phyloP scores from a whole-genome alignment of 1,284 basidiomycete genomes.

The Ganoderma multipileum region DNA sequence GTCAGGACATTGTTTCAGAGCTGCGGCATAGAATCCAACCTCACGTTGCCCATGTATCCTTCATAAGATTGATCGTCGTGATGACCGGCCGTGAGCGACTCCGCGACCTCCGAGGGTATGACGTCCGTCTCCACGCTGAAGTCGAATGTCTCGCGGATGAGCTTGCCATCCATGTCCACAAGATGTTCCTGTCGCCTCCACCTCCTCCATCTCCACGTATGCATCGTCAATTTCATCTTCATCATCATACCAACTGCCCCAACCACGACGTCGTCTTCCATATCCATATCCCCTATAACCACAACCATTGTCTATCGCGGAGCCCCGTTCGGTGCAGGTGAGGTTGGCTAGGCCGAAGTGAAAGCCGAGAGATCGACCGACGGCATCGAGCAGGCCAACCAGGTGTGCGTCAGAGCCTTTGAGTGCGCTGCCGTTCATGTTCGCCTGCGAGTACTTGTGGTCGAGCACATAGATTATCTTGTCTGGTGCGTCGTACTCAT shows the following conservation, averaged over 20 bases:
- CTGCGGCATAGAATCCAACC: conserved; percentile 21
- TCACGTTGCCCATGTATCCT: conserved; percentile 51
- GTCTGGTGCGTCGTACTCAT: conserved; percentile 14
- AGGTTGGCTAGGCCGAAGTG: conserved; percentile 46
- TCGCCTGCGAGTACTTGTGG: conserved; percentile 36
- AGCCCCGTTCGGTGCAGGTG: conserved; percentile 31
- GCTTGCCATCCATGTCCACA: conserved; percentile 1
- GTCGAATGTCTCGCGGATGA: not conserved
- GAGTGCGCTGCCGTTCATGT: conserved; percentile 30
- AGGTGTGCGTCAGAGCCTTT: conserved; percentile 36
- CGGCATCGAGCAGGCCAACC: conserved; percentile 26
- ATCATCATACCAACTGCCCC: not conserved
- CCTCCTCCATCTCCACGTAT: not conserved
- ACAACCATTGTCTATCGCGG: not conserved
- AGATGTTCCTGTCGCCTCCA: not conserved
- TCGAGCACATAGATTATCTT: conserved; percentile 35
- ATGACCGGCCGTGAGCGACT: not conserved
- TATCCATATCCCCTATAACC: not conserved
- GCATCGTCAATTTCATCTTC: not conserved
- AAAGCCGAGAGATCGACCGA: conserved; percentile 32
- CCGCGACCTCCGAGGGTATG: not conserved
- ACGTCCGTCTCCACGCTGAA: not conserved
- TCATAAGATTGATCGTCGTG: conserved; percentile 33
- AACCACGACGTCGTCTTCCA: not conserved
- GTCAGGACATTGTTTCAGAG: conserved; percentile 1